Evolutionary conservation across 2,329 filamentous ascomycete species (phyloP), one percentile per base, ranked within the genome.

Genomic region (Penicillium sp.): DNA sequence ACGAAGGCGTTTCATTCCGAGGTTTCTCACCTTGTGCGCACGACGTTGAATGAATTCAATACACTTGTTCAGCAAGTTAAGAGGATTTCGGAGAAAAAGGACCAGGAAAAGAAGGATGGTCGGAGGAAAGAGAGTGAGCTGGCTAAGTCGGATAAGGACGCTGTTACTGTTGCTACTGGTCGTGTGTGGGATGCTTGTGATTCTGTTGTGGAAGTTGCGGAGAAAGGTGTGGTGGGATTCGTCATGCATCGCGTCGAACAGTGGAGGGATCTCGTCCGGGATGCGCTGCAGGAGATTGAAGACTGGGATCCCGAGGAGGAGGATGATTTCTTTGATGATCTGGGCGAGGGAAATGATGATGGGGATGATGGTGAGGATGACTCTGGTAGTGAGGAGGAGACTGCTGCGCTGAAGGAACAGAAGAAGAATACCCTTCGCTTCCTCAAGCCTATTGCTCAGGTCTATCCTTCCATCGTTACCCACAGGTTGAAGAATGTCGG

Each of bases 121-220:
- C 45, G 42, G 1, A 54, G 67, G 48, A 62, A 63, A 44, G 64
- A 65, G 31, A 44, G 44, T 29, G 60, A 68, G 46, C 41, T 68
- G 25, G 53, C 57, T 13, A 56, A 66, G 50, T 6, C 55, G 12
- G 59, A 70, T 67, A 69, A 78, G 74, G 59, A 77, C 68, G 55
- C 73, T 84, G 46, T 80, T 29, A 79, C 93, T 13, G 78, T 81
- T 5, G 76, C 81, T 1, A 93, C 90, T 0, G 90, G 89, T 9
- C 77, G 90, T 4, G 74, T 95, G 1, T 96, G 91, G 91, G 81
- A 87, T 47, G 81, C 84, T 6, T 96, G 91, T 62, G 91, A 96
- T 69, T 78, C 81, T 6, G 66, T 95, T 13, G 72, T 82, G 2
- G 75, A 76, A 7, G 71, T 95, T 33, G 80, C 83, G 42, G 77